A percentile compares a stretch with the other conserved stretches of the same genome.
These are phyloP conservation scores for Zanthoxylum bungeanum DNA, from an alignment of 345 rosid species.

Conservation along the genomic window DNA sequence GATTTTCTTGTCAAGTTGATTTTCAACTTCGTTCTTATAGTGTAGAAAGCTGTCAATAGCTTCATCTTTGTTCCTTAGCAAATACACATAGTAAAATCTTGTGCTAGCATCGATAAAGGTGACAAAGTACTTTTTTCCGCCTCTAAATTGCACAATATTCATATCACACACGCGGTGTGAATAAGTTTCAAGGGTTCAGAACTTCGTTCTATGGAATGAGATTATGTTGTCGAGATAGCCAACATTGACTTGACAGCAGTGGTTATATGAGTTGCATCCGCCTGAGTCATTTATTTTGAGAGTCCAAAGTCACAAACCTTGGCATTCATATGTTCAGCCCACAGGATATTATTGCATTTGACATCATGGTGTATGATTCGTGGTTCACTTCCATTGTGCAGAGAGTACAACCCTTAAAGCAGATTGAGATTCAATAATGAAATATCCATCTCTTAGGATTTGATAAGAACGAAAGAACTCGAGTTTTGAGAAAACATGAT, in stretches of 20 bases:
- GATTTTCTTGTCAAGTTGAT: too few relatives aligned
- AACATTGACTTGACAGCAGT: constrained; percentile 89
- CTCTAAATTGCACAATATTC: too few relatives aligned
- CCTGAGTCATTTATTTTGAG: constrained; percentile 61
- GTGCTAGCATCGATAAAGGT: too few relatives aligned
- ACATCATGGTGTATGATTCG: constrained; percentile 85
- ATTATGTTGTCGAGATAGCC: constrained; percentile 96
- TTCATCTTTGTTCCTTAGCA: too few relatives aligned
- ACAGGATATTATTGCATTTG: constrained; percentile 76
- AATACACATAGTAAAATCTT: too few relatives aligned
- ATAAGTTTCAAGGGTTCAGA: too few relatives aligned
- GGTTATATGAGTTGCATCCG: constrained; percentile 82
- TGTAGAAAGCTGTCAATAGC: too few relatives aligned
- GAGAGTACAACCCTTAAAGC: constrained; percentile 70
- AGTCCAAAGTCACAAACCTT: constrained; percentile 76
- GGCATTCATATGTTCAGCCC: constrained; percentile 84
- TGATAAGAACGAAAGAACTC: background rate
- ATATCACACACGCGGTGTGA: too few relatives aligned
- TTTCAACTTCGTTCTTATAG: too few relatives aligned
- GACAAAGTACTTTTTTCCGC: too few relatives aligned
- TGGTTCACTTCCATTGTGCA: constrained; percentile 87
- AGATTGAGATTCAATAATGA: background rate
- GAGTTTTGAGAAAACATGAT: background rate
- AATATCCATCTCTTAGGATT: background rate
- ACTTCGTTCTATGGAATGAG: too few relatives aligned